Evolutionary conservation across 495 filamentous ascomycete species (phyloP), one percentile per base, ranked within the genome.

Genomic region (Penicillium canescens): DNA sequence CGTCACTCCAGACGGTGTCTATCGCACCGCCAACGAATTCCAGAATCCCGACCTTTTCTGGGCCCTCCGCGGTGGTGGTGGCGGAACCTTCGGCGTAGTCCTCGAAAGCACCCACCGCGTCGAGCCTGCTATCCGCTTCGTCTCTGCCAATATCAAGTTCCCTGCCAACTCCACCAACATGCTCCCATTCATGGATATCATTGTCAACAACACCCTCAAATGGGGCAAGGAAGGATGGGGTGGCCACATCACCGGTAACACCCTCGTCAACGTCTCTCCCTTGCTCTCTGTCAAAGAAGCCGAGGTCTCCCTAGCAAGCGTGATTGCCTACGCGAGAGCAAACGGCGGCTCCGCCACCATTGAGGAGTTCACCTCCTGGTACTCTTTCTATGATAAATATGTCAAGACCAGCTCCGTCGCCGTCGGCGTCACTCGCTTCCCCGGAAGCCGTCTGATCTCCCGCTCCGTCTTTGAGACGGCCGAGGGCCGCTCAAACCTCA

Each of bases 1-100:
- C 7, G 74, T 83, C 11, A 66, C 73, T 1, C 71, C 77, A 7
- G 68, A 75, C 39, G 79, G 78, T 9, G 49, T 55, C 6, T 72
- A 72, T 46, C 54, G 71, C 21, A 74, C 66, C 9, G 76, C 76
- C 13, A 75, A 70, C 38, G 61, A 65, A 16, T 61, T 59, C n/a
- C 63, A 72, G 33, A 70, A 82, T 45, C 43, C 54, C 23, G 77
- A 82, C 49, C 69, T 82, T 12, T 83, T 68, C 49, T 81, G 75
- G 67, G 82, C 78, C 2, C 66, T 83, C 14, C 70, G 81, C 8
- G 81, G 82, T 18, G 82, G 82, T 4, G 82, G 82, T 12, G 81
- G 81, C 6, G 75, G 78, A 13, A 81, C 76, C 16, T 83, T 80
- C 52, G 81, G 78, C 9, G 69, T 83, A 14, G 72, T 82, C 16